Evolutionary conservation across 306 rosid species (phyloP).

Genomic region (Lathyrus sativus): DNA sequence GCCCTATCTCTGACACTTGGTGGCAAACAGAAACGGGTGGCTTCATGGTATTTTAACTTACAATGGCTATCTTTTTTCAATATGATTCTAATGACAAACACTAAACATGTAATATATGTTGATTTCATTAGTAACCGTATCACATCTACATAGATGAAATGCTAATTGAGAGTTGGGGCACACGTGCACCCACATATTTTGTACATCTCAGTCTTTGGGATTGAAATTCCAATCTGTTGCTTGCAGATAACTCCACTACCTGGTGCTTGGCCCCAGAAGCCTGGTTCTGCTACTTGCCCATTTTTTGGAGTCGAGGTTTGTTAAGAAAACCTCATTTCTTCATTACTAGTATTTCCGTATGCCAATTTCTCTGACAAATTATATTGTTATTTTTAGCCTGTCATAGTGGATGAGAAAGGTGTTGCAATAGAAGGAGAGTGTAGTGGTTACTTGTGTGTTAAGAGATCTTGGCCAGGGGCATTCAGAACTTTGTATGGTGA

Average conservation of each 20-base stretch:
- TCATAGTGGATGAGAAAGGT: conserved; percentile 93
- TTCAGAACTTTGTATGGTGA: conserved; percentile 95
- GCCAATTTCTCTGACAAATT: conserved; percentile 33
- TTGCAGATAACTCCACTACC: conserved; percentile 94
- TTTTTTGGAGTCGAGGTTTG: conserved; percentile 96
- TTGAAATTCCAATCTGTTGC: conserved; percentile 31
- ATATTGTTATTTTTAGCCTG: conserved; percentile 60
- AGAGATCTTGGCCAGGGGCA: conserved; percentile 96
- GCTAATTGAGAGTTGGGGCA: conserved; percentile 15
- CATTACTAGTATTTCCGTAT: conserved; percentile 19
- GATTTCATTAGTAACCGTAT: neutral
- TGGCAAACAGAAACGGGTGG: conserved; percentile 99
- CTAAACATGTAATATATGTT: conserved; percentile 24
- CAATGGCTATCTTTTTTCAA: conserved; percentile 26
- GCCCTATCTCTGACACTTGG: conserved; percentile 99
- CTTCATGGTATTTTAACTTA: conserved; percentile 74
- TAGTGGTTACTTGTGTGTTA: conserved; percentile 88
- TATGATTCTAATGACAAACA: conserved; percentile 31
- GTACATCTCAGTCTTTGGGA: conserved; percentile 8
- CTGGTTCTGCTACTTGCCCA: conserved; percentile 98
- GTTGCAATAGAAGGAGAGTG: conserved; percentile 91
- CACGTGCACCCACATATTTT: neutral
- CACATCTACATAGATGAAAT: conserved; percentile 8
- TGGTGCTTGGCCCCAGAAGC: conserved; percentile 99
- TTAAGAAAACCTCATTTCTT: conserved; percentile 22